Base-by-base conservation (phyloP, 768 basidiomycete species). In the Austroboletus eburneus region DNA sequence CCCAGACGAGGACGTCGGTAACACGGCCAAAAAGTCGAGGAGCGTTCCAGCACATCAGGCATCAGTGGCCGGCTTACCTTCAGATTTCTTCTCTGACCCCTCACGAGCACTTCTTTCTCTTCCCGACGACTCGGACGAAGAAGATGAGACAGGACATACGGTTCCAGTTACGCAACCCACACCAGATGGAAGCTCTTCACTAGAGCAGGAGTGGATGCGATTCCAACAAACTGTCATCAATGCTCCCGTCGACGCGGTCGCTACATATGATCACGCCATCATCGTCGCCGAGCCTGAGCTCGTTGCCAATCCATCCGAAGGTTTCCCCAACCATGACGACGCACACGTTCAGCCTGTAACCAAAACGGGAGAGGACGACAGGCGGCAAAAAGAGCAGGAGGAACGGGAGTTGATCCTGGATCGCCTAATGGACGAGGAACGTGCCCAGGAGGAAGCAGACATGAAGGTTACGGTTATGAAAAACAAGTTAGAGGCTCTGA, bases 361-460 rank as follows among this genome's bases (percentile, higher is more conserved):
- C 22, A 55, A 32, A 40, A 34, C 12, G 30, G 54, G 49, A 4
- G 74, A 74, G 39, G 71, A 73, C 42, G 60, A 63, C 42, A 72
- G 77, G 56, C 67, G 65, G 55, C 64, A 69, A 54, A 83, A 74
- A 63, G 81, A 83, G 56, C 72, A 72, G 58, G 87, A 91, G 20
- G 89, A 91, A 44, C 73, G 79, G 40, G 88, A 91, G 55, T 66
- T 91, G 49, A 91, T 91, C 36, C 87, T 91, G 83, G 89, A 91
- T 65, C 76, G 90, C 45, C 65, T 91, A 39, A 48, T 90, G 62
- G 89, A 91, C 24, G 90, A 92, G 68, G 89, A 92, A 63, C 76
- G 81, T 45, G 84, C 83, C 25, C 90, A 92, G 69, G 90, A 92
- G 61, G 89, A 91, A 61, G 90, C 88, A 5, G 90, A 92, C 61